Evolutionary conservation across 768 basidiomycete genomes (phyloP).

Genomic region (Kwoniella newhampshirensis): DNA sequence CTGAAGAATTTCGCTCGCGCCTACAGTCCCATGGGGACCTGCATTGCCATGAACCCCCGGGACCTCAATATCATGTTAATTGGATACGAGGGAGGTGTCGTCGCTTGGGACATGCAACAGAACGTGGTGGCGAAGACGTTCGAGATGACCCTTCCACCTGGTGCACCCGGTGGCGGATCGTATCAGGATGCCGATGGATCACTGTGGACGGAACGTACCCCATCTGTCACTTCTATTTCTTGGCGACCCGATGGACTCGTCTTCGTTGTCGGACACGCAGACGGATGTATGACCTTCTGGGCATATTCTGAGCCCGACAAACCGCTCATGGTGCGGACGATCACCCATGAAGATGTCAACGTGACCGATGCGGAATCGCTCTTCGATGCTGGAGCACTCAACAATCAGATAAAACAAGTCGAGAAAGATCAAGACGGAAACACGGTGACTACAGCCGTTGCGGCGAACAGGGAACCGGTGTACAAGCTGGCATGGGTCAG

Average conservation of each 20-base stretch:
- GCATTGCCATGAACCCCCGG: conserved; percentile 68
- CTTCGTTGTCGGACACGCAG: conserved; percentile 75
- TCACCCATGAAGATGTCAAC: conserved; percentile 57
- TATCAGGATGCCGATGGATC: conserved; percentile 60
- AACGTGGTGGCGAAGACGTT: conserved; percentile 59
- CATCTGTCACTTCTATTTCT: conserved; percentile 68
- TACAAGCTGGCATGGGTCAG: conserved; percentile 84
- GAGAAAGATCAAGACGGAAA: conserved; percentile 31
- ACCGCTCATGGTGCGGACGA: conserved; percentile 71
- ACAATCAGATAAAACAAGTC: conserved; percentile 28
- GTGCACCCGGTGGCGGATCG: conserved; percentile 74
- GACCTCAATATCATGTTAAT: conserved; percentile 71
- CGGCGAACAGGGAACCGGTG: conserved; percentile 65
- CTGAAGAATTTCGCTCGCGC: conserved; percentile 1
- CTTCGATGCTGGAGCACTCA: conserved; percentile 53
- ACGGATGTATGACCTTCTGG: conserved; percentile 83
- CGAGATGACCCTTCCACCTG: conserved; percentile 70
- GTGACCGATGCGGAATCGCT: conserved; percentile 55
- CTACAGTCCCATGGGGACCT: conserved; percentile 60
- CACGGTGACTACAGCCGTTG: conserved; percentile 25
- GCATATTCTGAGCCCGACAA: conserved; percentile 73
- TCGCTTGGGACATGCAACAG: conserved; percentile 55
- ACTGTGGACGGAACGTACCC: conserved; percentile 68
- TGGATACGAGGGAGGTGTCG: conserved; percentile 63
- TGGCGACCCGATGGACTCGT: conserved; percentile 72